Evolutionary conservation across 805 yeast species (phyloP).

Genomic region (Tetrapisispora pingtungensis): DNA sequence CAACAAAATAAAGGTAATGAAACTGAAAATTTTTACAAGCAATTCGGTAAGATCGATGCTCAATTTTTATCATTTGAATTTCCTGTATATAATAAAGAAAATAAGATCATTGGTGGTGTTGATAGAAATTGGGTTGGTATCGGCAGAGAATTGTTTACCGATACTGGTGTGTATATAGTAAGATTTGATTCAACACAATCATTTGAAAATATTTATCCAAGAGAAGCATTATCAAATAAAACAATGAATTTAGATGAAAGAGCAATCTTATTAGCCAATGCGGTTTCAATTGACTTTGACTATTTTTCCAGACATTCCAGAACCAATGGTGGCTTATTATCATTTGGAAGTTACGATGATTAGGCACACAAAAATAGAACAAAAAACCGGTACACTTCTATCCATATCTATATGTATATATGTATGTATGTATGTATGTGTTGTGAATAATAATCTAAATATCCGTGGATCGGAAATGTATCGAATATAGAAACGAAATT

Average conservation of each 20-base stretch:
- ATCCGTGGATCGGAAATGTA: too few relatives aligned
- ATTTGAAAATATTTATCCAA: slow-evolving; percentile 51
- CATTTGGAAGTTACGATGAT: slow-evolving; percentile 21
- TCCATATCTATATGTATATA: too few relatives aligned
- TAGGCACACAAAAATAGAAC: too few relatives aligned
- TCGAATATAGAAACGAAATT: too few relatives aligned
- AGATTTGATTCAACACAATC: slow-evolving; percentile 65
- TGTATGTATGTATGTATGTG: too few relatives aligned
- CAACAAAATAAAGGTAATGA: slow-evolving; percentile 27
- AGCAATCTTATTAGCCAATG: slow-evolving; percentile 77
- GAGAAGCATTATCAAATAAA: slow-evolving; percentile 23
- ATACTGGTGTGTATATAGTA: slow-evolving; percentile 84
- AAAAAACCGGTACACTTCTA: too few relatives aligned
- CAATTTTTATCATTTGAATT: slow-evolving; percentile 82
- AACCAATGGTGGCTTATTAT: slow-evolving; percentile 35
- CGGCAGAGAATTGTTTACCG: slow-evolving; percentile 87
- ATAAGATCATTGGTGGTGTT: slow-evolving; percentile 59
- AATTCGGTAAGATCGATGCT: slow-evolving; percentile 81
- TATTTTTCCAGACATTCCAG: slow-evolving; percentile 90
- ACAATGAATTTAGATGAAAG: slow-evolving; percentile 66
- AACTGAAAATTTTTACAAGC: slow-evolving; percentile 38
- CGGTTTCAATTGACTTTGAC: slow-evolving; percentile 90
- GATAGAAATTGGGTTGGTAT: slow-evolving; percentile 94
- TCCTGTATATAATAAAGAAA: slow-evolving; percentile 54
- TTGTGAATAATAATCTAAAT: too few relatives aligned